Percentiles rank a stretch among this genome's conserved stretches.
phyloP scores from a whole-genome alignment of 2,329 filamentous ascomycete species.

The Trichophyton simii region DNA sequence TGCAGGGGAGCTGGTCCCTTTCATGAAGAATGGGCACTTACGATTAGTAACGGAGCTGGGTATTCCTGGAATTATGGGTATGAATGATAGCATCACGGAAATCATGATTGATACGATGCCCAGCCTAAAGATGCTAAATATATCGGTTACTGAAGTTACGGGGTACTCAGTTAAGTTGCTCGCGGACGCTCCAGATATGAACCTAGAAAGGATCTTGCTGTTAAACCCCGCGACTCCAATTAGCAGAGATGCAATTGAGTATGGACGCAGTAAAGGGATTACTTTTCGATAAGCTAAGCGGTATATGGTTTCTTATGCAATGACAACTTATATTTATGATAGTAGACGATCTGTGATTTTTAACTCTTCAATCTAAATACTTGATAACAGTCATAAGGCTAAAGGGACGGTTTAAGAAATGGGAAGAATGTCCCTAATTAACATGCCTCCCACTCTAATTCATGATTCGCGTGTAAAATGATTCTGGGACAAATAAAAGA shows the following conservation, averaged over 20 bases:
- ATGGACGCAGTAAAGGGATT: slow-evolving; percentile 10
- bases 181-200: slow-evolving; percentile 13
- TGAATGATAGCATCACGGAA: slow-evolving; percentile 19
- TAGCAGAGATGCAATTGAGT: slow-evolving; percentile 11
- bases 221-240: slow-evolving; percentile 2
- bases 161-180: slow-evolving; percentile 25
- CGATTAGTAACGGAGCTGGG: slow-evolving; percentile 21
- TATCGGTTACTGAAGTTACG: slow-evolving; percentile 25
- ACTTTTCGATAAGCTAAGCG: background rate
- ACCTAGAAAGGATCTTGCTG: slow-evolving; percentile 11
- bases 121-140: slow-evolving; percentile 22
- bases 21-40: slow-evolving; percentile 13
- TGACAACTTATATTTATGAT: background rate
- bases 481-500: background rate
- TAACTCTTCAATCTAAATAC: background rate
- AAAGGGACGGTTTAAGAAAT: background rate
- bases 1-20: slow-evolving; percentile 8
- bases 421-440: background rate
- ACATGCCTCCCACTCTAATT: background rate
- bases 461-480: background rate
- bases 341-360: background rate
- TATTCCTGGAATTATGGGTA: slow-evolving; percentile 16
- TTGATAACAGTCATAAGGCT: too few relatives aligned
- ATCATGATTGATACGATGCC: slow-evolving; percentile 17
- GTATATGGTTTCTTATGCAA: background rate